These are phyloP conservation scores for Lepidium sativum DNA, from an alignment of 345 rosid genomes.

Conservation along the genomic window DNA sequence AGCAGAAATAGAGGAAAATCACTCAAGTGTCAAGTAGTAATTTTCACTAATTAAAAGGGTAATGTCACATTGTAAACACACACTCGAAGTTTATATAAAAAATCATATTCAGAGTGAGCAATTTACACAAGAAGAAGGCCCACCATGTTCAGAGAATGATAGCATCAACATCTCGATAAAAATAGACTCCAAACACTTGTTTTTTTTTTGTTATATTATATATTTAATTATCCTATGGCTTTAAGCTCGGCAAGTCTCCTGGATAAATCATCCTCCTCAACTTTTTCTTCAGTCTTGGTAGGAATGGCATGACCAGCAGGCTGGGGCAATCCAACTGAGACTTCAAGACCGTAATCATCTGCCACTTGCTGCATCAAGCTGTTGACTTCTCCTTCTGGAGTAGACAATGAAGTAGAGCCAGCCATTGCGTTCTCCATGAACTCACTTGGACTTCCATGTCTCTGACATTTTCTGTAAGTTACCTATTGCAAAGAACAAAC, in stretches of 20 bases:
- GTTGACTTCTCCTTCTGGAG: conserved; percentile 93
- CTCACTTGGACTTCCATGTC: conserved; percentile 96
- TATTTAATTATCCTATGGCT: conserved; percentile 48
- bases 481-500: conserved; percentile 38
- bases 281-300: conserved; percentile 60
- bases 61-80: neutral
- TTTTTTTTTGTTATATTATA: neutral
- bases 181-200: neutral
- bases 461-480: conserved; percentile 97
- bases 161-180: neutral
- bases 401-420: conserved; percentile 89
- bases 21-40: neutral
- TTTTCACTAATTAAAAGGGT: no score
- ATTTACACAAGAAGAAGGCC: conserved; percentile 1
- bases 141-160: neutral
- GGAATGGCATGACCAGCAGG: conserved; percentile 82
- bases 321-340: conserved; percentile 94
- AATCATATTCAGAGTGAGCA: neutral
- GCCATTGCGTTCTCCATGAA: conserved; percentile 96
- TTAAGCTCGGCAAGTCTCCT: conserved; percentile 92
- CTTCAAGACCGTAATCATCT: conserved; percentile 91
- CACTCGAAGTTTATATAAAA: neutral
- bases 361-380: conserved; percentile 99
- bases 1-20: no score
- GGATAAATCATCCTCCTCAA: conserved; percentile 77